Evolutionary conservation across 2,329 filamentous ascomycete species (phyloP).

Genomic region (Magnaporthiopsis poae): DNA sequence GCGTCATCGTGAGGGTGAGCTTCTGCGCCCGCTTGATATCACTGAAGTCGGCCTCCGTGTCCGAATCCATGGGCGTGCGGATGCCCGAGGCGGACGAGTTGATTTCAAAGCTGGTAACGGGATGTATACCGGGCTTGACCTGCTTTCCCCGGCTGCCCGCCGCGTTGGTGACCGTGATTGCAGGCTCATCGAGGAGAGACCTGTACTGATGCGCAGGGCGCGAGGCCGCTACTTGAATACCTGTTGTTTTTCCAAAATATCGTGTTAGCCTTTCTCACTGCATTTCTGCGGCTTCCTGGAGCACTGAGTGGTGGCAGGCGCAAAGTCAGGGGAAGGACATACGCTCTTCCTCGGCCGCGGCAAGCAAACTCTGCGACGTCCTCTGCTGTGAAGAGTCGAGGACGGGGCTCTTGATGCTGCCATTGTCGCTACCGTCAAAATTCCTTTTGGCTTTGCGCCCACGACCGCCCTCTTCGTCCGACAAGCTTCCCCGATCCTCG

Average conservation of each 20-base stretch:
- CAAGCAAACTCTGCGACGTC: constrained; percentile 50
- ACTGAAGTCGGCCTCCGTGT: constrained; percentile 72
- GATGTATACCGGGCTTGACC: constrained; percentile 57
- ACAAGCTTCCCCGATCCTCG: constrained; percentile 42
- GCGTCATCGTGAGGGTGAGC: constrained; percentile 69
- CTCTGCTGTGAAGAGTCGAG: constrained; percentile 23
- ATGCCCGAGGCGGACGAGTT: constrained; percentile 41
- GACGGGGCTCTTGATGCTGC: constrained; percentile 21
- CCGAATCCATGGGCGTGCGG: constrained; percentile 60
- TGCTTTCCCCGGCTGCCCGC: constrained; percentile 50
- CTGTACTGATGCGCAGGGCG: constrained; percentile 45
- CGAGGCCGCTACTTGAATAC: constrained; percentile 42
- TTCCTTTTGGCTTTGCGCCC: constrained; percentile 47
- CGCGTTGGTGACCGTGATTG: constrained; percentile 55
- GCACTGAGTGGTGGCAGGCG: background rate
- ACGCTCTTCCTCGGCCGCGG: constrained; percentile 72
- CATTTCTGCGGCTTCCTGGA: background rate
- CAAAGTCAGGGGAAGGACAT: constrained; percentile 27
- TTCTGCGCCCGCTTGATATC: constrained; percentile 85
- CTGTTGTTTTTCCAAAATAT: constrained; percentile 22
- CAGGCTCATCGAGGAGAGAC: constrained; percentile 56
- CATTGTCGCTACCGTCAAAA: constrained; percentile 29
- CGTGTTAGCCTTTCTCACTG: background rate
- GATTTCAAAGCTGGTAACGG: constrained; percentile 74
- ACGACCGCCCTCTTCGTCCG: constrained; percentile 57